Base-by-base conservation (phyloP, 2,329 filamentous ascomycete species). In the Fusarium hostae region DNA sequence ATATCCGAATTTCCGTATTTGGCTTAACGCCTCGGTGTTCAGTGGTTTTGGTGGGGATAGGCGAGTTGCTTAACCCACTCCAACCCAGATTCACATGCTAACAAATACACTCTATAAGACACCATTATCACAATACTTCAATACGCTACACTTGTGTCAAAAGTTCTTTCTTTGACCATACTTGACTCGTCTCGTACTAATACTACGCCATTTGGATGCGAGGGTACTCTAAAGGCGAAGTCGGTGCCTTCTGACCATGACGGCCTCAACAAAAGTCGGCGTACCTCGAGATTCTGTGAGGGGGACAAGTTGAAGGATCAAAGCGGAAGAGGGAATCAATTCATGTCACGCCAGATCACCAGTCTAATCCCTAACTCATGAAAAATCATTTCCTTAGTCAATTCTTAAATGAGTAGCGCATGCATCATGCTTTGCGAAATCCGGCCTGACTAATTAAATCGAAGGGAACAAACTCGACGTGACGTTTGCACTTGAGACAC, bases 21-120 rank as follows among this genome's bases (percentile, higher is more conserved):
- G 64, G 73, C 8, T 51, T 76, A 76, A 71, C 55, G 61, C 18
- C 11, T 15, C 32, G 24, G 62, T 48, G 48, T 44, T 43, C 28
- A 51, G 34, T 35, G 61, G 56, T 28, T 60, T 61, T 59, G 44
- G 52, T 66, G 64, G 59, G 57, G 61, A 50, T 22, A 20, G 22
- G 22, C 50, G n/a, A 50, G n/a, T 35, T 24, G 28, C n/a, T 35
- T 47, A 39, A 56, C 52, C 28, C 39, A 45, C n/a, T 34, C 10
- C 28, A 20, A 30, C 22, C 28, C 16, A 56, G 39, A 44, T 45
- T 56, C 39, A 56, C 52, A 45, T 56, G 39, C 52, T 30, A 41
- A 39, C 24, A 12, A 35, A 51, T 15, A 55, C 32, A 22, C 20
- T 35, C 22, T 24, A 11, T 37, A n/a, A 35, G 22, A 26, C 22